Percentiles rank a stretch among this genome's conserved stretches.
These are phyloP conservation scores for Moesziomyces globuligerus DNA, from an alignment of 1,284 basidiomycete species.

Conservation along the genomic window DNA sequence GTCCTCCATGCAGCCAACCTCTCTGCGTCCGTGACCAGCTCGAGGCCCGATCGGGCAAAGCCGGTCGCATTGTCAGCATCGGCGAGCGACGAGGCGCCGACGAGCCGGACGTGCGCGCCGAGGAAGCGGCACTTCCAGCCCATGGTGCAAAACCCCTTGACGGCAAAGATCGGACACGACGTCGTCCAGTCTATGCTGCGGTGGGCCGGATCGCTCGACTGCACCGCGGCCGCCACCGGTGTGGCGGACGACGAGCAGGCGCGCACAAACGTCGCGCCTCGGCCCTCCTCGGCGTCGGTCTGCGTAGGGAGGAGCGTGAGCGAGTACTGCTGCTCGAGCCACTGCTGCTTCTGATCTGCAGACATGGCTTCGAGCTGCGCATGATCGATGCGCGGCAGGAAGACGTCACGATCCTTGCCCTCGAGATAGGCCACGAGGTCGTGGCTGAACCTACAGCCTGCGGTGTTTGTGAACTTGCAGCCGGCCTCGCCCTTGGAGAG, in stretches of 20 bases:
- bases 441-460: constrained; percentile 79
- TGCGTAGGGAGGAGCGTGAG: constrained; percentile 14
- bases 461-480: constrained; percentile 32
- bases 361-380: constrained; percentile 10
- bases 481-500: constrained; percentile 26
- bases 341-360: constrained; percentile 14
- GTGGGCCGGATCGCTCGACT: constrained; percentile 47
- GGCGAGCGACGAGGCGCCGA: constrained; percentile 32
- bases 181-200: constrained; percentile 72
- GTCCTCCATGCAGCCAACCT: constrained; percentile 68
- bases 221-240: neutral
- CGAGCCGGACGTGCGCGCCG: constrained; percentile 73
- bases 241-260: constrained; percentile 65
- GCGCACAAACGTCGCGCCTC: constrained; percentile 24
- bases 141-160: constrained; percentile 81
- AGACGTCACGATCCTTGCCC: constrained; percentile 79
- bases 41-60: constrained; percentile 58
- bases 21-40: constrained; percentile 72
- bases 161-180: constrained; percentile 78
- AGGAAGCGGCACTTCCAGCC: constrained; percentile 93
- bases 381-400: constrained; percentile 59
- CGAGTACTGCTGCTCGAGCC: constrained; percentile 47
- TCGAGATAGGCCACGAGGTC: constrained; percentile 80
- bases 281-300: constrained; percentile 4
- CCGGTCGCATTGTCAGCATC: constrained; percentile 6